Evolutionary conservation across 306 rosid genomes (phyloP).

Genomic region (Biancaea sappan): DNA sequence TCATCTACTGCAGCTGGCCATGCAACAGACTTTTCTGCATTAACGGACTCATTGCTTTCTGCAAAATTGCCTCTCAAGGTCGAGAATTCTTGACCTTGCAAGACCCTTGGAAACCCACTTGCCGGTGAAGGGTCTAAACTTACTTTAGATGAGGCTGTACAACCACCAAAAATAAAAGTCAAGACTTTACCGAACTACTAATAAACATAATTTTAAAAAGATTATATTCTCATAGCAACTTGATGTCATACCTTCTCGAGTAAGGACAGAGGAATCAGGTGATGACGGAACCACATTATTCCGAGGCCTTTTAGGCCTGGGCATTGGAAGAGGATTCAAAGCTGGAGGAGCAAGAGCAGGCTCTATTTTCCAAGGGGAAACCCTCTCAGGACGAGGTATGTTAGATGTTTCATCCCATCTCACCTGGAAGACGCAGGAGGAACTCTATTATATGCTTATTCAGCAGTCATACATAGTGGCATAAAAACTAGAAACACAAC

Average conservation of each 20-base stretch:
- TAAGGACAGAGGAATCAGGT: constrained; percentile 74
- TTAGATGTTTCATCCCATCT: constrained; percentile 92
- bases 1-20: constrained; percentile 67
- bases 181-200: constrained; percentile 1
- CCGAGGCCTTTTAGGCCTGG: constrained; percentile 78
- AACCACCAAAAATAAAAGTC: not conserved
- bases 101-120: constrained; percentile 78
- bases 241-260: constrained; percentile 66
- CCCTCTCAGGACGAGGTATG: constrained; percentile 82
- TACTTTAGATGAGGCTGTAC: constrained; percentile 58
- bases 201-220: not conserved
- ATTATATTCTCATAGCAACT: not conserved
- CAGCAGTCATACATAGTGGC: constrained; percentile 3
- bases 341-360: constrained; percentile 91
- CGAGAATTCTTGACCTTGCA: constrained; percentile 97
- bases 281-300: constrained; percentile 64
- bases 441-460: constrained; percentile 7
- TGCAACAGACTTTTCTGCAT: constrained; percentile 60
- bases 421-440: constrained; percentile 54
- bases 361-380: constrained; percentile 95
- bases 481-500: constrained; percentile 43
- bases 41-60: constrained; percentile 62
- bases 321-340: constrained; percentile 71
- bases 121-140: constrained; percentile 62
- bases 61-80: constrained; percentile 68